Evolutionary conservation across 2,329 filamentous ascomycete species (phyloP), one percentile per base, ranked within the genome.

Genomic region (Endocalyx cinctus): DNA sequence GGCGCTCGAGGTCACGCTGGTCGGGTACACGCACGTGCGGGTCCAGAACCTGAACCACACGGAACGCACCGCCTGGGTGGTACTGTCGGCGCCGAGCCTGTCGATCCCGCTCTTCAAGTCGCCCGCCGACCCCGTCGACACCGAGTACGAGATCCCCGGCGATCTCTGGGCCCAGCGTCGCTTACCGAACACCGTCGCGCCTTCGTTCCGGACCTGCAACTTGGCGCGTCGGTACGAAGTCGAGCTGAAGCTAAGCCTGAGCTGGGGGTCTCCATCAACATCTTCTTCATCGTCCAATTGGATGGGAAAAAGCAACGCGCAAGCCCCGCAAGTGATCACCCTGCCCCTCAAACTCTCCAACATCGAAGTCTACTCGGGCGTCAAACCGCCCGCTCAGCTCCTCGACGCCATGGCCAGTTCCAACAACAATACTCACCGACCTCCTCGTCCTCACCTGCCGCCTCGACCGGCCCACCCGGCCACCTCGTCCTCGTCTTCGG

Each of bases 131-230:
- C 58, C 79, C 4, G 66, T 78, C 6, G 78, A 79, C 28, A 75
- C 76, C 10, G 85, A 94, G 50, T 67, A 81, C 36, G 69, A 74
- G n/a, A 56, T 94, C 16, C 82, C 88, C 35, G 66, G 77, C 29
- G 70, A 69, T 2, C 55, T 90, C 25, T 98, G 92, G 92, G 76
- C 76, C 42, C 68, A 69, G 25, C 69, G 77, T 31, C 68, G 79
- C 1, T 67, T 97, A 5, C 92, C 90, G 3, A 92, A 87, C 55
- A 90, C 86, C 0, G 79, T 98, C 10, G 82, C 87, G 8, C 92
- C 92, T 0, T 82, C 80, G 0, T 98, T 98, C 55, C 70, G 79
- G 30, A 87, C 88, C 1, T 98, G 92, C 62, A 97, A 97, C 58
- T 74, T 97, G 30, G 74, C 76, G 32, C 77, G 90, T 17, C 72